phyloP scores from a whole-genome alignment of 2,329 filamentous ascomycete species.

The Cladosporium sp. region DNA sequence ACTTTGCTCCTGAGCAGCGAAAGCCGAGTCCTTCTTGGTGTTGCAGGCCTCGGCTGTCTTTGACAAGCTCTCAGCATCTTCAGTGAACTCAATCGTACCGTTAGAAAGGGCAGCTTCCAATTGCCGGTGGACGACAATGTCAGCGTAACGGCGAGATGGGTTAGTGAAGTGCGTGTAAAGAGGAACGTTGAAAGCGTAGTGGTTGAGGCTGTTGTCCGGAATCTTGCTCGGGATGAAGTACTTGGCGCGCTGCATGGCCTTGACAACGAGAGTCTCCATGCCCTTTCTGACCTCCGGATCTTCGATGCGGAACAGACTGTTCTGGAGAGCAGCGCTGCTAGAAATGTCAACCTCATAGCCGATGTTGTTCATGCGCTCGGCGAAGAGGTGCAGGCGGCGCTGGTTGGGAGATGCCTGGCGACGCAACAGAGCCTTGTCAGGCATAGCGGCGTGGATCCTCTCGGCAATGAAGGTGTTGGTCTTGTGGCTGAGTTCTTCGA shows the following conservation, averaged over 20 bases:
- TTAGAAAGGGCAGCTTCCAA: conserved; percentile 81
- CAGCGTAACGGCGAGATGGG: conserved; percentile 88
- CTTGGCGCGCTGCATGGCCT: conserved; percentile 94
- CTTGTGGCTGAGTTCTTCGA: conserved; percentile 93
- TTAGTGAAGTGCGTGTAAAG: conserved; percentile 97
- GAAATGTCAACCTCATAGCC: conserved; percentile 85
- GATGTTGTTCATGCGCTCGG: conserved; percentile 86
- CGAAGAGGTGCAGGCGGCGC: conserved; percentile 83
- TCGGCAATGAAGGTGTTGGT: conserved; percentile 86
- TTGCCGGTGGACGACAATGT: conserved; percentile 93
- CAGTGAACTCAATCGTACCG: conserved; percentile 75
- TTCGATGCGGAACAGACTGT: conserved; percentile 89
- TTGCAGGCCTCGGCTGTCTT: conserved; percentile 97
- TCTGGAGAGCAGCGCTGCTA: conserved; percentile 87
- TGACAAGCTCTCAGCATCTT: conserved; percentile 80
- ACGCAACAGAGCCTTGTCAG: conserved; percentile 88
- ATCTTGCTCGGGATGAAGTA: conserved; percentile 85
- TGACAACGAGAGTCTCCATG: conserved; percentile 93
- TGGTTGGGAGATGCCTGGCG: conserved; percentile 81
- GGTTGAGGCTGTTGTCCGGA: conserved; percentile 70
- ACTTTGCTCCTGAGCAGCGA: conserved; percentile 96
- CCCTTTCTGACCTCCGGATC: conserved; percentile 89
- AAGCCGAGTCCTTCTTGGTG: conserved; percentile 97
- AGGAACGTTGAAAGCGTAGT: conserved; percentile 89
- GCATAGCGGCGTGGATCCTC: conserved; percentile 71